phyloP scores from a whole-genome alignment of 176 grass and related monocot genomes.

The Carex kokanica region DNA sequence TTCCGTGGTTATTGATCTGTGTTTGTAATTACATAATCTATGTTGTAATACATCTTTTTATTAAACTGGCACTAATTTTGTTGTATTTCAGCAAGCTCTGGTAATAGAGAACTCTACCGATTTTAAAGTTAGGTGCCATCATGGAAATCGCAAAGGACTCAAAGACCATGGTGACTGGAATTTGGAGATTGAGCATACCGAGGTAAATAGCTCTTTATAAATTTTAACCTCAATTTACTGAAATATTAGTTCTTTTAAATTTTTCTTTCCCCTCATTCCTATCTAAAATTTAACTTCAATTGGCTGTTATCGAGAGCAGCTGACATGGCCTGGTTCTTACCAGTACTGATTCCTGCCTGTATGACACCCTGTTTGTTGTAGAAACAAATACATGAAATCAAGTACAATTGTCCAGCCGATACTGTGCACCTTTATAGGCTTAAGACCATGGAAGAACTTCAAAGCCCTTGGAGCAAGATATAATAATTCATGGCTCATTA shows the following conservation, averaged over 20 bases:
- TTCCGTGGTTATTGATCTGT: background rate
- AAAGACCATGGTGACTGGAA: constrained; percentile 77
- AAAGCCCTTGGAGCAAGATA: constrained; percentile 13
- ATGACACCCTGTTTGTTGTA: background rate
- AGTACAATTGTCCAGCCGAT: background rate
- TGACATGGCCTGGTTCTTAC: background rate
- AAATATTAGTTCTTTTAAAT: constrained; percentile 1
- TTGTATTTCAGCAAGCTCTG: constrained; percentile 72
- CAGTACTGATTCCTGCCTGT: background rate
- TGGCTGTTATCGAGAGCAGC: background rate
- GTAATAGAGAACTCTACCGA: constrained; percentile 75
- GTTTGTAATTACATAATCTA: constrained; percentile 17
- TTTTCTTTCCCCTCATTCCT: background rate
- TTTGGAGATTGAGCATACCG: constrained; percentile 46
- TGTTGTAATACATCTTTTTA: background rate
- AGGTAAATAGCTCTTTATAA: constrained; percentile 38
- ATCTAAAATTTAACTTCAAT: background rate
- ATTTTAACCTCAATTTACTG: background rate
- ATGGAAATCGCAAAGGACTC: constrained; percentile 45
- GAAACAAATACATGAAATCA: background rate
- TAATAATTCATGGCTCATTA: constrained; percentile 11
- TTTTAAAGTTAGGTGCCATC: constrained; percentile 72
- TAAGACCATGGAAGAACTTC: background rate
- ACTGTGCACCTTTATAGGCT: background rate
- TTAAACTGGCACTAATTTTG: constrained; percentile 10